Conservation (phyloP, 192 early-diverging fungal genomes). For the Lobulomyces angularis region DNA sequence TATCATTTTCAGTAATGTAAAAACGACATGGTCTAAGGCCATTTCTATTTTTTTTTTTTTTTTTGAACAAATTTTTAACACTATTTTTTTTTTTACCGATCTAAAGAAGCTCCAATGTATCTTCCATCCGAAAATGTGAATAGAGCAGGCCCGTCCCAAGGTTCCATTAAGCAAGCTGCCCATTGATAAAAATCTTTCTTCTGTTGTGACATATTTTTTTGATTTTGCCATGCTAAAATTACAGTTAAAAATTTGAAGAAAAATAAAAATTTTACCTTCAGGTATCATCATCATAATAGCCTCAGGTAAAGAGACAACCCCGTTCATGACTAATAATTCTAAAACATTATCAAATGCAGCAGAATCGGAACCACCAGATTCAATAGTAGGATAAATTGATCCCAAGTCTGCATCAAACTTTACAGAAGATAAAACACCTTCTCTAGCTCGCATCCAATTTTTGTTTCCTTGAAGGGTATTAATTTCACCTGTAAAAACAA, state of each 20-base stretch:
- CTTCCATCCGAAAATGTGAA: constrained; percentile 97
- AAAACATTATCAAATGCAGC: constrained; percentile 95
- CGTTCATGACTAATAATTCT: constrained; percentile 85
- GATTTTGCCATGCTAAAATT: constrained; percentile 97
- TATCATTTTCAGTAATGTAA: constrained; percentile 80
- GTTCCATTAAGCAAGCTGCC: constrained; percentile 95
- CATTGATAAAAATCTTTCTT: constrained; percentile 94
- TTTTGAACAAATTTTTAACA: too few relatives aligned
- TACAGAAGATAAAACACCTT: constrained; percentile 81
- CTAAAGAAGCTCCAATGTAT: constrained; percentile 91
- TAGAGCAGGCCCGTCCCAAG: constrained; percentile 95
- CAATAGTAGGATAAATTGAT: constrained; percentile 82
- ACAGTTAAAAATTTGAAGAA: too few relatives aligned
- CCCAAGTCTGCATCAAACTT: constrained; percentile 68
- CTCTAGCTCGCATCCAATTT: constrained; percentile 99
- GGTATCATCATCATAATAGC: constrained; percentile 99
- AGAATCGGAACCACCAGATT: constrained; percentile 91
- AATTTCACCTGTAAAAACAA: constrained; percentile 98
- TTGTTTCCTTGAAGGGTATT: constrained; percentile 98
- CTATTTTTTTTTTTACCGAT: too few relatives aligned
- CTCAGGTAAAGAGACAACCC: constrained; percentile 80
- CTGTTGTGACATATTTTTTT: constrained; percentile 66
- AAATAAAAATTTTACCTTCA: too few relatives aligned
- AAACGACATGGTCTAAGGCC: constrained; percentile 96
- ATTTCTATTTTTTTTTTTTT: too few relatives aligned